Conservation (phyloP, 345 rosid species). For the Rhodamnia rubescens region DNA sequence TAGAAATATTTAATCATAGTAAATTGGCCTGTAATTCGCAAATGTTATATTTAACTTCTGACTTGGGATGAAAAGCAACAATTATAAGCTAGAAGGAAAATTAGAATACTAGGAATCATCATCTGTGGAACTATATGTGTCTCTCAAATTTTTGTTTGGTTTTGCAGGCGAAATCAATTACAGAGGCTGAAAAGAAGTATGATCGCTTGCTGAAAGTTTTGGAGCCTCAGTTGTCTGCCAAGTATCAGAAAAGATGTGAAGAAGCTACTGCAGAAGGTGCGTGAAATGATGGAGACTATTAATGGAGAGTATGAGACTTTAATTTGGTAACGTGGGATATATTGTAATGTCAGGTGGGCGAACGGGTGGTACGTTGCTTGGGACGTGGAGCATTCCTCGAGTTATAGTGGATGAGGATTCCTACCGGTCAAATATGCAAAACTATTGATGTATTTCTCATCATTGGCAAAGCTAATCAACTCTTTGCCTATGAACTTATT, state of each 20-base stretch:
- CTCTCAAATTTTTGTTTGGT: neutral
- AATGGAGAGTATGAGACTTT: neutral
- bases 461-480: neutral
- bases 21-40: neutral
- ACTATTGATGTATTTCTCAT: neutral
- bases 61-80: neutral
- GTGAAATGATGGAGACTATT: neutral
- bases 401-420: neutral
- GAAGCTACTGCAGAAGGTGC: conserved; percentile 87
- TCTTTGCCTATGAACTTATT: neutral
- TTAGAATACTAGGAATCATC: neutral
- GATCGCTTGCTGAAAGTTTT: conserved; percentile 32
- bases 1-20: neutral
- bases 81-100: neutral
- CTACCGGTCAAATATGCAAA: neutral
- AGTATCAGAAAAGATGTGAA: conserved; percentile 66
- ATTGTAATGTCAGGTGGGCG: conserved; percentile 37
- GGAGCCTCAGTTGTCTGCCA: conserved; percentile 48
- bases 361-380: conserved; percentile 46
- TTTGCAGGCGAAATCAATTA: conserved; percentile 55
- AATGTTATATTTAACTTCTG: neutral
- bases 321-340: neutral
- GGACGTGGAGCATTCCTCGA: conserved; percentile 40
- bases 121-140: neutral
- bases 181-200: conserved; percentile 69